Percentiles rank a stretch among this genome's conserved stretches.
phyloP scores from a whole-genome alignment of 495 filamentous ascomycete genomes.

The Penicillium arizonense region DNA sequence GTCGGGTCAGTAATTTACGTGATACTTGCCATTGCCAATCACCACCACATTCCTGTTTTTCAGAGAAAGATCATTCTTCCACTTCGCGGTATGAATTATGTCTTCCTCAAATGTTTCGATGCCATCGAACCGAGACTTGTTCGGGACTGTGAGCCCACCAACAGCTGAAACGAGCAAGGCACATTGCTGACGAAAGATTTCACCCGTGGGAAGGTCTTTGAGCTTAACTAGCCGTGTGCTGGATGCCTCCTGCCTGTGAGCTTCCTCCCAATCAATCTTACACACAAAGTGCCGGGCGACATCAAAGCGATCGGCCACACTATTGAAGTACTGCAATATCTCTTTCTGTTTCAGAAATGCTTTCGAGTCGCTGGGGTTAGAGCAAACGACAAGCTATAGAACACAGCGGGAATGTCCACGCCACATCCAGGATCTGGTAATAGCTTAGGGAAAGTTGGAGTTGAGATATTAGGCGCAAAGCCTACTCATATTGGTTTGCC shows the following conservation, averaged over 20 bases:
- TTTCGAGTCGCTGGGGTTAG: not conserved
- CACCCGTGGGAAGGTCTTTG: conserved; percentile 4
- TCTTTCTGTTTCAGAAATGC: not conserved
- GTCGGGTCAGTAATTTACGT: too few relatives aligned
- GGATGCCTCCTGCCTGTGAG: conserved; percentile 15
- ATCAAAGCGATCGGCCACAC: not conserved
- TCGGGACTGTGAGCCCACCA: conserved; percentile 46
- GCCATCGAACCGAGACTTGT: conserved; percentile 41
- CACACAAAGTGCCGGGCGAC: conserved; percentile 17
- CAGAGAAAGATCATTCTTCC: conserved; percentile 54
- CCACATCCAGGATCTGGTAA: conserved; percentile 3
- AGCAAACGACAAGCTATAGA: conserved; percentile 4
- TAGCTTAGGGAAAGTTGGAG: not conserved
- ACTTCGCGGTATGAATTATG: conserved; percentile 57
- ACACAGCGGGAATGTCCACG: conserved; percentile 3
- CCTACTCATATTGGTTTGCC: not conserved
- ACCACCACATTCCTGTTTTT: conserved; percentile 54
- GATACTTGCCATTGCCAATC: conserved; percentile 52
- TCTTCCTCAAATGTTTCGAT: conserved; percentile 47
- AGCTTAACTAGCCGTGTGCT: conserved; percentile 15
- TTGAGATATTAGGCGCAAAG: not conserved
- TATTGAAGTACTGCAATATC: too few relatives aligned
- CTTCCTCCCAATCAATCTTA: conserved; percentile 12
- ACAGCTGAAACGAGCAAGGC: conserved; percentile 50
- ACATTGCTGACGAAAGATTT: conserved; percentile 29